A percentile compares a stretch with the other conserved stretches of the same genome.
phyloP scores from a whole-genome alignment of 306 rosid species.

The Cicer bijugum region DNA sequence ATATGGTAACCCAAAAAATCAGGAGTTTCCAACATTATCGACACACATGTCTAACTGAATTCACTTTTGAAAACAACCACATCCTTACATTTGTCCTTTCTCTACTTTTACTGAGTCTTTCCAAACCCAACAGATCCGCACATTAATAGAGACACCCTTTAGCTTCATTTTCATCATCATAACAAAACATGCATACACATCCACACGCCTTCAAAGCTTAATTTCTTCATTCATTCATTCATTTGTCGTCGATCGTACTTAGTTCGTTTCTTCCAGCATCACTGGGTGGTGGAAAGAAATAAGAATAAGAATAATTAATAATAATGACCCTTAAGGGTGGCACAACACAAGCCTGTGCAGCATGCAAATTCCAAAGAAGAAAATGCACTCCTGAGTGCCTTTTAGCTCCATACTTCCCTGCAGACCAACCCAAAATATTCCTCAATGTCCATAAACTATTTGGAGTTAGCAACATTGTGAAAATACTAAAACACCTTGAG shows the following conservation, averaged over 20 bases:
- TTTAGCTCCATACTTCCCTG: slow-evolving; percentile 75
- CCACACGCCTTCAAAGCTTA: slow-evolving; percentile 6
- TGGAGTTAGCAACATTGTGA: slow-evolving; percentile 71
- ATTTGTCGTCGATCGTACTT: not conserved
- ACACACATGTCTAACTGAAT: slow-evolving; percentile 43
- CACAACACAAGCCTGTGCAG: slow-evolving; percentile 76
- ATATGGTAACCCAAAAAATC: slow-evolving; percentile 42
- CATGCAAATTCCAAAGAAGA: slow-evolving; percentile 73
- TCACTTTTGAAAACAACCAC: slow-evolving; percentile 38
- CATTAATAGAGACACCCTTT: slow-evolving; percentile 26
- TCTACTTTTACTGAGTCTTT: slow-evolving; percentile 56
- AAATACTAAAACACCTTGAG: slow-evolving; percentile 51
- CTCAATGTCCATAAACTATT: slow-evolving; percentile 73
- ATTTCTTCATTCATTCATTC: not conserved
- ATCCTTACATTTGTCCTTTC: slow-evolving; percentile 40
- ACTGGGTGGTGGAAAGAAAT: slow-evolving; percentile 36
- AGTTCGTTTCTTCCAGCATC: slow-evolving; percentile 11
- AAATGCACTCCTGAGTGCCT: slow-evolving; percentile 69
- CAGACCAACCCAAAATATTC: slow-evolving; percentile 68
- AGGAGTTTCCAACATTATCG: slow-evolving; percentile 43
- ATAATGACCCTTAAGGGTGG: slow-evolving; percentile 75
- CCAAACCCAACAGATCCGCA: slow-evolving; percentile 45
- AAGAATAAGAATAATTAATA: not conserved
- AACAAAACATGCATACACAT: not conserved
- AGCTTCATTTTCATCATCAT: not conserved